phyloP scores from a whole-genome alignment of 306 rosid species.

The Fagus sylvatica region DNA sequence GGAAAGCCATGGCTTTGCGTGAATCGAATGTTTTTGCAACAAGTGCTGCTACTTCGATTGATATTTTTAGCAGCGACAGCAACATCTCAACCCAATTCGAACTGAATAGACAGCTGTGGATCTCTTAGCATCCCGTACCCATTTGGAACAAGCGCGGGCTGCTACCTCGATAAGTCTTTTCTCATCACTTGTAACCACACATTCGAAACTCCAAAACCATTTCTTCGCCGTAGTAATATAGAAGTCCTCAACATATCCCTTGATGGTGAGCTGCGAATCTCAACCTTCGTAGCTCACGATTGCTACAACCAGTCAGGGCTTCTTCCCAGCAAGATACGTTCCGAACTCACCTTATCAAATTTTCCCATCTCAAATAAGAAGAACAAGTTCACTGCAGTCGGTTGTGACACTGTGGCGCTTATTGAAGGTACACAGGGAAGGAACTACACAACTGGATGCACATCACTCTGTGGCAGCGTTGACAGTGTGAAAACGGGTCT shows the following conservation, averaged over 20 bases:
- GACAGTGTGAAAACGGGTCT: not conserved
- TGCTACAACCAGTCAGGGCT: not conserved
- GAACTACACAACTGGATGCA: not conserved
- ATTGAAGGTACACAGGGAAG: not conserved
- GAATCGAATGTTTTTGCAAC: too few species aligned
- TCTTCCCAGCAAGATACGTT: not conserved
- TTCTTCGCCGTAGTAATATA: not conserved
- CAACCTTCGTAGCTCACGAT: too few species aligned
- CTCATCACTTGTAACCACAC: not conserved
- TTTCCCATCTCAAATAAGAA: conserved; percentile 3
- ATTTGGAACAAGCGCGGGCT: not conserved
- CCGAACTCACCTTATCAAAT: not conserved
- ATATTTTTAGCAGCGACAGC: not conserved
- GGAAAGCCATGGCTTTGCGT: too few species aligned
- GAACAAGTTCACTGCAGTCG: conserved; percentile 20
- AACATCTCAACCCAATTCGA: not conserved
- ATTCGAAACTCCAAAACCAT: not conserved
- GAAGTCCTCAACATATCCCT: not conserved
- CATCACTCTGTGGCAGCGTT: not conserved
- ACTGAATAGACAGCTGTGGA: not conserved
- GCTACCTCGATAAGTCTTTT: not conserved
- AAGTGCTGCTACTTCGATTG: too few species aligned
- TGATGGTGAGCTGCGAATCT: too few species aligned
- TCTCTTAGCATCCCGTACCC: not conserved
- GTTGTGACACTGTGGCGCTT: conserved; percentile 7